Evolutionary conservation across 495 filamentous ascomycete genomes (phyloP).

Genomic region (Talaromyces wortmannii): DNA sequence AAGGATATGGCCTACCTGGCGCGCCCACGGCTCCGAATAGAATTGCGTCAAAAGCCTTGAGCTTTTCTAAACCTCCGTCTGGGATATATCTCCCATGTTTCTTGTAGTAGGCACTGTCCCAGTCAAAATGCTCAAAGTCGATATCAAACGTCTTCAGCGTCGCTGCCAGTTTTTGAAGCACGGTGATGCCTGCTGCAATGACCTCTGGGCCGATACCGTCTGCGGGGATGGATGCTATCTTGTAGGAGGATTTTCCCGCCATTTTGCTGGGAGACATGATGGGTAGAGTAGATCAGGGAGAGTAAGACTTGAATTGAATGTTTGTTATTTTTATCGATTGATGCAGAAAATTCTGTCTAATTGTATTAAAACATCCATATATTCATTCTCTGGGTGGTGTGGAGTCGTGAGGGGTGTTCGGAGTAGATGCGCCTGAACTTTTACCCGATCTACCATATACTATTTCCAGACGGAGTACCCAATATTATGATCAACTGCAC

Average conservation of each 20-base stretch:
- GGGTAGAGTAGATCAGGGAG: too few species aligned
- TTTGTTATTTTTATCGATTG: too few species aligned
- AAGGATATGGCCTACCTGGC: conserved; percentile 28
- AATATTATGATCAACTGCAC: too few species aligned
- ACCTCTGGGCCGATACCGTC: conserved; percentile 53
- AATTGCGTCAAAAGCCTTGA: conserved; percentile 49
- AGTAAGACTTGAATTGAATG: too few species aligned
- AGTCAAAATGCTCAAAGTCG: conserved; percentile 42
- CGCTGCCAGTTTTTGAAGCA: conserved; percentile 34
- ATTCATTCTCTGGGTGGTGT: too few species aligned
- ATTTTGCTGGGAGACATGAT: too few species aligned
- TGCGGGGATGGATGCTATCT: conserved; percentile 44
- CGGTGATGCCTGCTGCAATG: conserved; percentile 37
- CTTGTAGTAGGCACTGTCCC: conserved; percentile 48
- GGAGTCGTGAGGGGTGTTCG: too few species aligned
- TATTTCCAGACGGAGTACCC: too few species aligned
- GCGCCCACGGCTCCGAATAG: conserved; percentile 51
- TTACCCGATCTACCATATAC: too few species aligned
- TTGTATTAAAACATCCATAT: too few species aligned
- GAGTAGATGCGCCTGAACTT: too few species aligned
- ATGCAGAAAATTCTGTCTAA: too few species aligned
- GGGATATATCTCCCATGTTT: conserved; percentile 46
- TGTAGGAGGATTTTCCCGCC: conserved; percentile 14
- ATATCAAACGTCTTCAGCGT: conserved; percentile 39
- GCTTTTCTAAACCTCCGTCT: conserved; percentile 41